A percentile compares a stretch with the other conserved stretches of the same genome.
Evolutionary conservation across 306 rosid genomes (phyloP).

Genomic region (Casuarina glauca): DNA sequence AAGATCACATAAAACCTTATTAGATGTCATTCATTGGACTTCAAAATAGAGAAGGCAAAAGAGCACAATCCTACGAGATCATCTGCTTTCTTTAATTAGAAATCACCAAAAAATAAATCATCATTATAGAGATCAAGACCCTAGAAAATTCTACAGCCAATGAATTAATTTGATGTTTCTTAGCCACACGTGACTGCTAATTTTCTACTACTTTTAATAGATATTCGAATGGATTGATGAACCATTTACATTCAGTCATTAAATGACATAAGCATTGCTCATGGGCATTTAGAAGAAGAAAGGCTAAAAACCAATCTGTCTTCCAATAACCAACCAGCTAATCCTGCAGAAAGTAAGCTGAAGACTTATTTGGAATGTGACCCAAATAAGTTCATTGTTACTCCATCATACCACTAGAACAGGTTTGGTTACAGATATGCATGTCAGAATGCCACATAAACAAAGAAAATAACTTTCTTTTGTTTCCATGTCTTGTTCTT

Average conservation of each 20-base stretch:
- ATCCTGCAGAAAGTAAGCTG: neutral
- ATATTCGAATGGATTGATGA: neutral
- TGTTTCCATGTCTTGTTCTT: neutral
- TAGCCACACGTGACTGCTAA: neutral
- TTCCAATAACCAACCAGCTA: neutral
- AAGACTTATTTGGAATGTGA: neutral
- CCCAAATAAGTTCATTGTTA: neutral
- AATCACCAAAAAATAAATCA: neutral
- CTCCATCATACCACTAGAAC: neutral
- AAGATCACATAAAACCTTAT: neutral
- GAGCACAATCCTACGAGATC: too few species aligned
- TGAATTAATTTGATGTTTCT: neutral
- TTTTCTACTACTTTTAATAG: neutral
- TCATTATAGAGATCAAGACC: neutral
- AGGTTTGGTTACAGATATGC: neutral
- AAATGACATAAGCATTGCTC: neutral
- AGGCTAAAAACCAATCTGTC: neutral
- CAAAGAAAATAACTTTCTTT: neutral
- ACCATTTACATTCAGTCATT: neutral
- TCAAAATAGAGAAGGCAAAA: too few species aligned
- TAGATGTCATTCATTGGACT: too few species aligned
- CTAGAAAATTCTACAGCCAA: neutral
- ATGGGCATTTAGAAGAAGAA: neutral
- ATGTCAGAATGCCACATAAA: conserved; percentile 2
- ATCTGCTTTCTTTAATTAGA: neutral